These are phyloP conservation scores for Fusarium tricinctum DNA, from an alignment of 2,329 filamentous ascomycete species.

Conservation along the genomic window DNA sequence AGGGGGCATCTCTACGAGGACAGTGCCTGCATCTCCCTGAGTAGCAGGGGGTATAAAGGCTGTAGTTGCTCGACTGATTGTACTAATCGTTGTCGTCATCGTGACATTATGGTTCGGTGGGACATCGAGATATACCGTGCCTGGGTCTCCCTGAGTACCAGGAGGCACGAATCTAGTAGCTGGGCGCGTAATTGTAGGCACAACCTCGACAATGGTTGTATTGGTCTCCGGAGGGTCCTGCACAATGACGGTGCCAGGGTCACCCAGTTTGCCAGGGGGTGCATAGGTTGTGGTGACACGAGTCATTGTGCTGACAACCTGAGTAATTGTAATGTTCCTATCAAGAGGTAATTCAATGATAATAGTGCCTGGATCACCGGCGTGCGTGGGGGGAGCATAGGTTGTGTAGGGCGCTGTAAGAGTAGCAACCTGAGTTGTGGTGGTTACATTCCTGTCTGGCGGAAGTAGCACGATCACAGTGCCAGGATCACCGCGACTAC, in stretches of 20 bases:
- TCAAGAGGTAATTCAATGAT: slow-evolving; percentile 26
- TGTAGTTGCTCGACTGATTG: slow-evolving; percentile 26
- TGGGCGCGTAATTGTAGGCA: slow-evolving; percentile 23
- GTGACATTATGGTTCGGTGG: slow-evolving; percentile 33
- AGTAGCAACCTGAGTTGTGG: slow-evolving; percentile 6
- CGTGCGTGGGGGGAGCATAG: slow-evolving; percentile 16
- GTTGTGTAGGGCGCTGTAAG: slow-evolving; percentile 17
- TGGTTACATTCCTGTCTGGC: slow-evolving; percentile 24
- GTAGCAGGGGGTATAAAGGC: slow-evolving; percentile 24
- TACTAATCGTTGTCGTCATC: slow-evolving; percentile 23
- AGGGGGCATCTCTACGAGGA: slow-evolving; percentile 24
- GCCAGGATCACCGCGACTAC: slow-evolving; percentile 15
- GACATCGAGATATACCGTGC: slow-evolving; percentile 26
- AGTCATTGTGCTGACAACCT: too few relatives aligned
- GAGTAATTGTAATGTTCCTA: slow-evolving; percentile 24
- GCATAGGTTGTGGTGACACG: slow-evolving; percentile 11
- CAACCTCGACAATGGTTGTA: slow-evolving; percentile 23
- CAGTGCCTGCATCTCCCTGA: slow-evolving; percentile 23
- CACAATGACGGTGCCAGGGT: slow-evolving; percentile 31
- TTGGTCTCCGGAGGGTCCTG: slow-evolving; percentile 23
- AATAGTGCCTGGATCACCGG: slow-evolving; percentile 27
- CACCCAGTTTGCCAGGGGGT: slow-evolving; percentile 15
- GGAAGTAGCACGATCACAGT: slow-evolving; percentile 26
- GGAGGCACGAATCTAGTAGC: slow-evolving; percentile 16
- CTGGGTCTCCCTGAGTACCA: slow-evolving; percentile 18